Percentiles rank a stretch among this genome's conserved stretches.
Evolutionary conservation across 2,329 filamentous ascomycete species (phyloP).

Genomic region (Chlorencoelia australis): DNA sequence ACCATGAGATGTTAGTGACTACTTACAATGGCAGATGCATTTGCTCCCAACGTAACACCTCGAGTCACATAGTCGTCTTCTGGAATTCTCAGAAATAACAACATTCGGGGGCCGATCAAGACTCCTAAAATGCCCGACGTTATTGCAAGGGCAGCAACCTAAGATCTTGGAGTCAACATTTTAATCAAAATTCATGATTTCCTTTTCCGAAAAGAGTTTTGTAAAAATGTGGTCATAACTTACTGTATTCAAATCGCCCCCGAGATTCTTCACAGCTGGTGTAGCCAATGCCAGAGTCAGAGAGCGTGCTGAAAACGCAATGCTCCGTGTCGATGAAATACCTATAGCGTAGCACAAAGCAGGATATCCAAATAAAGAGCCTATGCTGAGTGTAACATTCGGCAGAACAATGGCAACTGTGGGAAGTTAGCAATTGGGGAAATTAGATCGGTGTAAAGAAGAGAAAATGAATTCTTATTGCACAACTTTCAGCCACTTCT

Average conservation of each 20-base stretch:
- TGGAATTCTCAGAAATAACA: slow-evolving; percentile 41
- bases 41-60: slow-evolving; percentile 51
- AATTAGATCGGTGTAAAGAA: too few relatives aligned
- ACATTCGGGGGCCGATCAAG: slow-evolving; percentile 40
- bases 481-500: too few relatives aligned
- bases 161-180: too few relatives aligned
- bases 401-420: slow-evolving; percentile 45
- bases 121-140: slow-evolving; percentile 50
- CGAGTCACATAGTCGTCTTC: slow-evolving; percentile 53
- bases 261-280: slow-evolving; percentile 45
- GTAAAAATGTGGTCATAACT: too few relatives aligned
- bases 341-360: slow-evolving; percentile 41
- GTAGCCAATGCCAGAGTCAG: slow-evolving; percentile 50
- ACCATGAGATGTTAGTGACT: too few relatives aligned
- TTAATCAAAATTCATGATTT: too few relatives aligned
- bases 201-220: too few relatives aligned
- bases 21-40: slow-evolving; percentile 50
- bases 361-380: slow-evolving; percentile 48
- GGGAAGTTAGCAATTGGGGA: too few relatives aligned
- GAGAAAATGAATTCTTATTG: too few relatives aligned
- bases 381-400: slow-evolving; percentile 40
- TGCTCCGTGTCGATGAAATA: slow-evolving; percentile 40
- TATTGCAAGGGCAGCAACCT: slow-evolving; percentile 45
- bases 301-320: slow-evolving; percentile 46
- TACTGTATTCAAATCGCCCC: slow-evolving; percentile 44